Conservation (phyloP, 2,329 filamentous ascomycete species). For the Neofusicoccum sp. region DNA sequence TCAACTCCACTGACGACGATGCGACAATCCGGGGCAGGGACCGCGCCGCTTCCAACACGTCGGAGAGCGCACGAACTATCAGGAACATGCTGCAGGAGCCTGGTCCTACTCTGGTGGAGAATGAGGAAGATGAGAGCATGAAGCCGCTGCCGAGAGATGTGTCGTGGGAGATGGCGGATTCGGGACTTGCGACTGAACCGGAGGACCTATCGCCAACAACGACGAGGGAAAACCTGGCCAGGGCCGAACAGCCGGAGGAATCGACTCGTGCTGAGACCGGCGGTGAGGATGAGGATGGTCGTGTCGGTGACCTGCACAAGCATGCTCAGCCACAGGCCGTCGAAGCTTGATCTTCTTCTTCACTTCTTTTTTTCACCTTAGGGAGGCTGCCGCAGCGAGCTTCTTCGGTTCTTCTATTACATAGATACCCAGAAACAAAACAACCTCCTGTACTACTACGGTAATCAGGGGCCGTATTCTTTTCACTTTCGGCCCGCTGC, state of each 20-base stretch:
- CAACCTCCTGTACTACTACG: slow-evolving; percentile 12
- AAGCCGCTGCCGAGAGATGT: slow-evolving; percentile 5
- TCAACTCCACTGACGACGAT: background rate
- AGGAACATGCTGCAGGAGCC: background rate
- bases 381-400: slow-evolving; percentile 1
- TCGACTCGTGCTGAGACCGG: background rate
- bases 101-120: slow-evolving; percentile 12
- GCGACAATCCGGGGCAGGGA: background rate
- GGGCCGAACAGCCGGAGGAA: background rate
- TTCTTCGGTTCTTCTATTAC: slow-evolving; percentile 14
- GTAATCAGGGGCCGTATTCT: slow-evolving; percentile 12
- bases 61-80: slow-evolving; percentile 6
- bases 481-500: slow-evolving; percentile 3
- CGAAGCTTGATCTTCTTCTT: slow-evolving; percentile 1
- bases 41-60: slow-evolving; percentile 3
- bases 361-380: slow-evolving; percentile 1
- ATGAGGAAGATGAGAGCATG: background rate
- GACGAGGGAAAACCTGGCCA: background rate
- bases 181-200: slow-evolving; percentile 8
- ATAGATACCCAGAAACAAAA: slow-evolving; percentile 17
- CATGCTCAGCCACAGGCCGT: slow-evolving; percentile 9
- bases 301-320: background rate
- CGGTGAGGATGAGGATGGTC: slow-evolving; percentile 1
- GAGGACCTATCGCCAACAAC: slow-evolving; percentile 15
- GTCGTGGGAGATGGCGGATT: slow-evolving; percentile 15